Evolutionary conservation across 495 filamentous ascomycete species (phyloP).

Genomic region (Viridothelium virens): DNA sequence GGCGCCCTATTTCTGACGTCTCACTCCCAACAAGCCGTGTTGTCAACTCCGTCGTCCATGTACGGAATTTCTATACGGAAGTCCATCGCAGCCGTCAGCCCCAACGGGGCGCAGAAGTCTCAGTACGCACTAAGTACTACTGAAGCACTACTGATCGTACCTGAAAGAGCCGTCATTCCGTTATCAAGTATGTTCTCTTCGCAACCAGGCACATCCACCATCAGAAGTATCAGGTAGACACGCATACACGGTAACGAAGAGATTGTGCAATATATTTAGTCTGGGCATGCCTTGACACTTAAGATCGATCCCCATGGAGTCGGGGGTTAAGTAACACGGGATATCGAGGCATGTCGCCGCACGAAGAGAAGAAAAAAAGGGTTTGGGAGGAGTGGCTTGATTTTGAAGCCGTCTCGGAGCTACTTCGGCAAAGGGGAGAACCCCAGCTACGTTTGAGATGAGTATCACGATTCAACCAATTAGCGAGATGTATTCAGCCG

Average conservation of each 20-base stretch:
- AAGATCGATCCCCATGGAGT: background rate
- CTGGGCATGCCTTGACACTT: background rate
- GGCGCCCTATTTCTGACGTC: no score
- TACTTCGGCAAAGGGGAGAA: background rate
- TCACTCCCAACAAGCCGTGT: no score
- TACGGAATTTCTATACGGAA: no score
- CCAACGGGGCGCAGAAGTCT: no score
- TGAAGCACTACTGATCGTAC: no score
- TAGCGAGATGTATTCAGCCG: no score
- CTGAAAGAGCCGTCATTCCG: no score
- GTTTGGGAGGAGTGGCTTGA: background rate
- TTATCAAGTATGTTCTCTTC: background rate
- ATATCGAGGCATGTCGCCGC: background rate
- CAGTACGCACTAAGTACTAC: no score
- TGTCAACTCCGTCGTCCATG: no score
- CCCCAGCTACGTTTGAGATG: no score
- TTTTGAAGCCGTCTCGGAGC: background rate
- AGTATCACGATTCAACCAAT: no score
- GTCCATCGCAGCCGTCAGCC: no score
- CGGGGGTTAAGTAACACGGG: background rate
- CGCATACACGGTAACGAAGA: background rate
- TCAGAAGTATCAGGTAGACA: background rate
- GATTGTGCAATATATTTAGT: conserved; percentile 8
- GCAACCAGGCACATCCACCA: background rate
- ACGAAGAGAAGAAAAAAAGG: background rate